Conservation (phyloP, 2,329 filamentous ascomycete species). For the Delphinella strobiligena region DNA sequence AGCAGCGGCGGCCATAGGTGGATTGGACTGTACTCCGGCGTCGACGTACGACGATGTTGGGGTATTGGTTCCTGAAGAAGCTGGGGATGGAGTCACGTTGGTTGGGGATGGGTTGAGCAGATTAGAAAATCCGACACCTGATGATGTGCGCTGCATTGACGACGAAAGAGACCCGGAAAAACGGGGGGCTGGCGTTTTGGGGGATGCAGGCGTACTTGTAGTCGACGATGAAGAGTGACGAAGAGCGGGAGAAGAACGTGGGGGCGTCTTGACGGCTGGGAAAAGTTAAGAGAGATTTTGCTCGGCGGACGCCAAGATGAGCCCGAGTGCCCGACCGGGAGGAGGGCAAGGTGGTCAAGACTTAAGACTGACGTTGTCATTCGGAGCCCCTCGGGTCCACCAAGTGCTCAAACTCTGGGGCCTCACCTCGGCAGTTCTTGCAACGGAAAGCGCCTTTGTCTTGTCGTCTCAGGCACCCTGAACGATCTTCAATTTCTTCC, state of each 20-base stretch:
- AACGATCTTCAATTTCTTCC: background rate
- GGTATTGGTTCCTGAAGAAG: conserved; percentile 25
- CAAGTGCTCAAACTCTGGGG: no score
- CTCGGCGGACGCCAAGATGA: background rate
- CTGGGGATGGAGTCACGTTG: conserved; percentile 39
- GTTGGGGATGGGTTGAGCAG: conserved; percentile 50
- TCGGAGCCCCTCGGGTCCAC: no score
- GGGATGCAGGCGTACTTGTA: background rate
- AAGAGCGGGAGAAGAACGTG: background rate
- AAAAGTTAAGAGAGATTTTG: background rate
- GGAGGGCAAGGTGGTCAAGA: no score
- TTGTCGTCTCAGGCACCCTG: no score
- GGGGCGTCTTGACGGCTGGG: background rate
- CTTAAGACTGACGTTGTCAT: no score
- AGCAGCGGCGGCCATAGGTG: conserved; percentile 30
- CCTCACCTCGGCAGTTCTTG: no score
- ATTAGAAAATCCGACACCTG: conserved; percentile 63
- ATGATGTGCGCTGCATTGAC: conserved; percentile 58
- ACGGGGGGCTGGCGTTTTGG: conserved; percentile 2
- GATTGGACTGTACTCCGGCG: conserved; percentile 7
- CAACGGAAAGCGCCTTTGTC: no score
- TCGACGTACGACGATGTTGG: conserved; percentile 13
- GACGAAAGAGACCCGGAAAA: conserved; percentile 4
- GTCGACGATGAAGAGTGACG: background rate
- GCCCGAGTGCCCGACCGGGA: no score